These are phyloP conservation scores for Suhomyces guaymorum DNA, from an alignment of 1,139 yeast genomes.

Conservation along the genomic window DNA sequence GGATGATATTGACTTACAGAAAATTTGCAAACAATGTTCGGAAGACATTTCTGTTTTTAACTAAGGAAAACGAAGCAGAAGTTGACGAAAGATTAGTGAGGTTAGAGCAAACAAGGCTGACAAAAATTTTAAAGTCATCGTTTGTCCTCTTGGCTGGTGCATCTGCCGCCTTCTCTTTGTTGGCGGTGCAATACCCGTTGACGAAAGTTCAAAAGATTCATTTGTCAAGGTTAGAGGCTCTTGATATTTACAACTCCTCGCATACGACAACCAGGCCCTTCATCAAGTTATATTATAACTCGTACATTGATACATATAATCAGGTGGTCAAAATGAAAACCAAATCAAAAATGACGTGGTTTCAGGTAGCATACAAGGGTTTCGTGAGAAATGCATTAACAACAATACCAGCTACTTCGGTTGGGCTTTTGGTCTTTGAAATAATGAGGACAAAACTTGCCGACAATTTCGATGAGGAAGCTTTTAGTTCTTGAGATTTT, in stretches of 20 bases:
- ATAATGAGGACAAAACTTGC: constrained; percentile 61
- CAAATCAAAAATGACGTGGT: constrained; percentile 58
- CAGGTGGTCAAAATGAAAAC: constrained; percentile 57
- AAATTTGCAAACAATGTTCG: constrained; percentile 30
- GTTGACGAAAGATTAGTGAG: constrained; percentile 31
- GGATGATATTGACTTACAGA: constrained; percentile 59
- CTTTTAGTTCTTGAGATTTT: neutral
- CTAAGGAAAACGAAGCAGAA: constrained; percentile 23
- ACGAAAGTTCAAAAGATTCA: constrained; percentile 79
- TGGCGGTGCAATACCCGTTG: constrained; percentile 81
- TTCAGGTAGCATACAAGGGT: constrained; percentile 74
- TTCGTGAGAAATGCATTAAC: constrained; percentile 70
- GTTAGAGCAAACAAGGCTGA: constrained; percentile 44
- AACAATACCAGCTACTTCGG: constrained; percentile 83
- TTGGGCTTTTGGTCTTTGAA: constrained; percentile 83
- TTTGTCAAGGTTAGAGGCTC: constrained; percentile 73
- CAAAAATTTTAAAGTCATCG: constrained; percentile 59
- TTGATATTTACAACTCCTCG: constrained; percentile 64
- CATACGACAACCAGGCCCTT: constrained; percentile 33
- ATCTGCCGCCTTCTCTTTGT: constrained; percentile 74
- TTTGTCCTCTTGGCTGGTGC: constrained; percentile 88
- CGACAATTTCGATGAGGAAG: constrained; percentile 30
- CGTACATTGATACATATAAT: constrained; percentile 70
- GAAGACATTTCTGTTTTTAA: constrained; percentile 22
- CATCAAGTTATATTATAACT: constrained; percentile 58